Evolutionary conservation across 371 early-diverging fungal species (phyloP).

Genomic region (Basidiobolus meristosporus): DNA sequence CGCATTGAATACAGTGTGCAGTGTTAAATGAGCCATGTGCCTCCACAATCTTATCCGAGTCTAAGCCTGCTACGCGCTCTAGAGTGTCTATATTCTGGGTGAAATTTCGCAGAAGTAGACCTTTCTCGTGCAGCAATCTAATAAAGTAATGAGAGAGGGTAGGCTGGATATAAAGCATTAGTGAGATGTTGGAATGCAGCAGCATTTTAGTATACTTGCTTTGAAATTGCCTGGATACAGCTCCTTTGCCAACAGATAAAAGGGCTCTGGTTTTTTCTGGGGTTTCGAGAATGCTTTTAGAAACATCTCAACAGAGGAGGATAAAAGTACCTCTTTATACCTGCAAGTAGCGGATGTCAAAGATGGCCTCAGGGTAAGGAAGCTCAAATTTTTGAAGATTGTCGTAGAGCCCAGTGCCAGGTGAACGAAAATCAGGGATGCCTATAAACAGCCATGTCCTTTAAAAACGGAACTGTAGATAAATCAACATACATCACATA

Average conservation of each 20-base stretch:
- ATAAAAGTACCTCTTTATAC: constrained; percentile 8
- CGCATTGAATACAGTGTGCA: constrained; percentile 54
- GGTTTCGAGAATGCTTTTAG: neutral
- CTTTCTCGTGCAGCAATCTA: constrained; percentile 46
- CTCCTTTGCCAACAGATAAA: constrained; percentile 79
- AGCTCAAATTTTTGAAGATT: constrained; percentile 71
- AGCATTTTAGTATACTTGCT: constrained; percentile 5
- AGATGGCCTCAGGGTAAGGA: constrained; percentile 87
- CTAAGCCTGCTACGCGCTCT: constrained; percentile 71
- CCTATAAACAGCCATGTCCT: no score
- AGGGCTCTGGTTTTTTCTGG: constrained; percentile 63
- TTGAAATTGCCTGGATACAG: constrained; percentile 64
- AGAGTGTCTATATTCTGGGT: constrained; percentile 93
- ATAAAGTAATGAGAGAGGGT: constrained; percentile 79
- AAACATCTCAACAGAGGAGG: neutral
- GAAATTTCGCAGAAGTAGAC: constrained; percentile 57
- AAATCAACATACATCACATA: constrained; percentile 5
- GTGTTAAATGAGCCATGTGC: constrained; percentile 86
- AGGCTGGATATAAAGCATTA: constrained; percentile 20
- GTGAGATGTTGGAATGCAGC: neutral
- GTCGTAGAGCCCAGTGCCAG: constrained; percentile 81
- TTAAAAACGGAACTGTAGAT: no score
- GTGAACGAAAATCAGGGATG: constrained; percentile 81
- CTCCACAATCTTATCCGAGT: constrained; percentile 54
- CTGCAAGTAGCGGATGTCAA: constrained; percentile 72